phyloP scores from a whole-genome alignment of 164 flowering plant genomes.

The Dillenia suffruticosa region DNA sequence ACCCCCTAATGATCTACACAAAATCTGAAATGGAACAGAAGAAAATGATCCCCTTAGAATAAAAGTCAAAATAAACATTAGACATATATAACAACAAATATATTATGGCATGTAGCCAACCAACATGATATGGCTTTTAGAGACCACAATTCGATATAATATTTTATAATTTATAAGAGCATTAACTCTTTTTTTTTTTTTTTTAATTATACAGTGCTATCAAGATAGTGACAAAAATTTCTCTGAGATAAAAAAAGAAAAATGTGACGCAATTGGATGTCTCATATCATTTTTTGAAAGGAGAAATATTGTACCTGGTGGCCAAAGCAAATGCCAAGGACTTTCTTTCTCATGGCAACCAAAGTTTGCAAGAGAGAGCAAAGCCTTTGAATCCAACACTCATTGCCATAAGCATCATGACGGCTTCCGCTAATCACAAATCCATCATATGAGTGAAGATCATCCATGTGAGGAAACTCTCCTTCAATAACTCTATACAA shows the following conservation, averaged over 20 bases:
- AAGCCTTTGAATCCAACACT: conserved; percentile 65
- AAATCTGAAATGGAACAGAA: conserved; percentile 26
- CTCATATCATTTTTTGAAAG: neutral
- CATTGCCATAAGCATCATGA: conserved; percentile 68
- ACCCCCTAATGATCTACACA: conserved; percentile 77
- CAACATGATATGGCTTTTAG: no score
- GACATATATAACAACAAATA: no score
- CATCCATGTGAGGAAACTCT: conserved; percentile 57
- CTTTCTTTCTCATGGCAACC: conserved; percentile 59
- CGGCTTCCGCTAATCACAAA: conserved; percentile 82
- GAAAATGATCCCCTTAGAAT: neutral
- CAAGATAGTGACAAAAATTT: no score
- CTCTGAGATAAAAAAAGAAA: no score
- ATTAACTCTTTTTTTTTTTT: neutral
- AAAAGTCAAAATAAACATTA: neutral
- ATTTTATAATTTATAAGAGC: no score
- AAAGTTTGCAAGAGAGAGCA: conserved; percentile 49
- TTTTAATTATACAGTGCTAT: no score
- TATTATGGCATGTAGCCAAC: neutral
- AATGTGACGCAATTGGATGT: no score
- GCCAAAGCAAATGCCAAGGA: conserved; percentile 84
- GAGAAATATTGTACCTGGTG: conserved; percentile 46
- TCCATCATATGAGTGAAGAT: conserved; percentile 55
- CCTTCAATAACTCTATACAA: conserved; percentile 65
- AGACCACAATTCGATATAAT: no score